Evolutionary conservation across 371 early-diverging fungal species (phyloP).

Genomic region (Mycotypha africana): DNA sequence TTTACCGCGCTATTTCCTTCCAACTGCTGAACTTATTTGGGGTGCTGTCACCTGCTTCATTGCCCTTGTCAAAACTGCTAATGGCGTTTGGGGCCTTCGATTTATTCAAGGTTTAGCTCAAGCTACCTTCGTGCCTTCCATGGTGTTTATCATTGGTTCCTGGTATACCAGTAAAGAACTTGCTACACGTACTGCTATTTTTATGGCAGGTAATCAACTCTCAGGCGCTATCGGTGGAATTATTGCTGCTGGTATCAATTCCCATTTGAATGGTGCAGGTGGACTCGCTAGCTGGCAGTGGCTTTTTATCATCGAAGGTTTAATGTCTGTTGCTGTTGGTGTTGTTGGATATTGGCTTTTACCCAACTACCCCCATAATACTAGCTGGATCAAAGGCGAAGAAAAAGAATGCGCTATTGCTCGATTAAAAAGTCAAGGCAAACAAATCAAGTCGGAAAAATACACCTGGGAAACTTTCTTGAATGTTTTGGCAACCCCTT

Average conservation of each 20-base stretch:
- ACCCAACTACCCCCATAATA: slow-evolving; percentile 54
- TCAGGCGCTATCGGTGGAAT: slow-evolving; percentile 69
- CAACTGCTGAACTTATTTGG: slow-evolving; percentile 58
- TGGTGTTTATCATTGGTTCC: slow-evolving; percentile 64
- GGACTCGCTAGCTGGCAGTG: slow-evolving; percentile 57
- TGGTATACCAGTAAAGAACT: slow-evolving; percentile 76
- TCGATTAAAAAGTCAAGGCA: slow-evolving; percentile 45
- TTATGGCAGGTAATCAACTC: slow-evolving; percentile 54
- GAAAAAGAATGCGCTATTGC: slow-evolving; percentile 44
- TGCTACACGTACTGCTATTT: slow-evolving; percentile 65
- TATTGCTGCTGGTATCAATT: slow-evolving; percentile 38
- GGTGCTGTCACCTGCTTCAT: slow-evolving; percentile 56
- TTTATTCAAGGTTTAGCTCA: slow-evolving; percentile 63
- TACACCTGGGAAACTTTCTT: slow-evolving; percentile 23
- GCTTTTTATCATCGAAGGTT: slow-evolving; percentile 55
- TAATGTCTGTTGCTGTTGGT: slow-evolving; percentile 41
- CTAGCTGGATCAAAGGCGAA: slow-evolving; percentile 40
- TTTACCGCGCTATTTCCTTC: slow-evolving; percentile 51
- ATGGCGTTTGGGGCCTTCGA: slow-evolving; percentile 51
- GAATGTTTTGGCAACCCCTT: slow-evolving; percentile 34
- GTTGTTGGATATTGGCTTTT: slow-evolving; percentile 38
- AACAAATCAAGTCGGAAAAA: slow-evolving; percentile 8
- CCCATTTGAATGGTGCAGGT: slow-evolving; percentile 29
- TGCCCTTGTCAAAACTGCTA: slow-evolving; percentile 40
- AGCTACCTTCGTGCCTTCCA: slow-evolving; percentile 72